Percentiles rank a stretch among this genome's conserved stretches.
Evolutionary conservation across 805 yeast species (phyloP).

Genomic region (Wickerhamiella domercqiae): DNA sequence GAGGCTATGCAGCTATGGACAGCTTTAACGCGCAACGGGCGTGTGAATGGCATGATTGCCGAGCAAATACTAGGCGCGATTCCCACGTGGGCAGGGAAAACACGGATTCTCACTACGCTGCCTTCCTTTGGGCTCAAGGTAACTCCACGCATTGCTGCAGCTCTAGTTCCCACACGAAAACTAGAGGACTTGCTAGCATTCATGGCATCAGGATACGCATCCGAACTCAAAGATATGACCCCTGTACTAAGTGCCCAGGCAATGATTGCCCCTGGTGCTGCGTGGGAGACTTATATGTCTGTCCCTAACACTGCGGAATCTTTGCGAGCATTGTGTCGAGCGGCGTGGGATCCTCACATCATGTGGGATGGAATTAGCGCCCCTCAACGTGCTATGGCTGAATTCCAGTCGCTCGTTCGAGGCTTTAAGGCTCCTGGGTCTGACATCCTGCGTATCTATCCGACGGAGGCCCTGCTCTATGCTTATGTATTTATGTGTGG

Average conservation of each 20-base stretch:
- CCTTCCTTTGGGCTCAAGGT: constrained; percentile 4
- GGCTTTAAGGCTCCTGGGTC: constrained; percentile 22
- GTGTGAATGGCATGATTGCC: constrained; percentile 4
- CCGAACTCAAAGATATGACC: constrained; percentile 14
- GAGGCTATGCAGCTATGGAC: constrained; percentile 11
- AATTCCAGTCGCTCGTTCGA: constrained; percentile 33
- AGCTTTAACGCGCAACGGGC: constrained; percentile 14
- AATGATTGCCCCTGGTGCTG: constrained; percentile 7
- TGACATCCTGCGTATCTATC: constrained; percentile 26
- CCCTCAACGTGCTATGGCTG: constrained; percentile 43
- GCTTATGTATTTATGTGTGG: constrained; percentile 38
- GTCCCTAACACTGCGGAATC: constrained; percentile 20
- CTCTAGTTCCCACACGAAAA: constrained; percentile 4
- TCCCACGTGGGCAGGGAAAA: constrained; percentile 5
- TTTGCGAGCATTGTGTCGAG: constrained; percentile 33
- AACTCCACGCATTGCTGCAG: constrained; percentile 7
- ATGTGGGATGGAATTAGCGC: constrained; percentile 41
- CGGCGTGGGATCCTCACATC: constrained; percentile 26
- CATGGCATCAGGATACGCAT: neutral
- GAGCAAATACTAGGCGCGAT: constrained; percentile 8
- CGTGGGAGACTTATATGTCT: constrained; percentile 25
- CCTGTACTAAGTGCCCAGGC: constrained; percentile 21
- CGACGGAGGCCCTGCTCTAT: constrained; percentile 35
- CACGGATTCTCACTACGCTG: constrained; percentile 3
- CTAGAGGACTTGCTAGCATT: constrained; percentile 6